Evolutionary conservation across 257 asterid species (phyloP).

Genomic region (Nicotiana sylvestris): DNA sequence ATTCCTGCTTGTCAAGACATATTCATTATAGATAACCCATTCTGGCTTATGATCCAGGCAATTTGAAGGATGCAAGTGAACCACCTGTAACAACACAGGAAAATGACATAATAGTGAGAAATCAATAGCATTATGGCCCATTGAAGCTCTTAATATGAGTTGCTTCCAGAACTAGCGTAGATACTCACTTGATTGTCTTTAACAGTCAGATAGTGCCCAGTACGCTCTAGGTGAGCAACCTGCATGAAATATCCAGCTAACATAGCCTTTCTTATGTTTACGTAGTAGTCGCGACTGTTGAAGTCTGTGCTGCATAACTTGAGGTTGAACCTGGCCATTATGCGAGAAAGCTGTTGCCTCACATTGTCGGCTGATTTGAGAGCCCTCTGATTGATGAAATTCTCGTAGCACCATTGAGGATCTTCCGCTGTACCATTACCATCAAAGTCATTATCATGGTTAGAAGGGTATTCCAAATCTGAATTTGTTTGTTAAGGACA

Average conservation of each 20-base stretch:
- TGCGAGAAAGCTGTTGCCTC: constrained; percentile 88
- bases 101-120: background rate
- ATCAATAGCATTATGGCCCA: background rate
- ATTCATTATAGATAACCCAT: constrained; percentile 93
- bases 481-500: background rate
- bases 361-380: constrained; percentile 94
- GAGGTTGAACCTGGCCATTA: constrained; percentile 84
- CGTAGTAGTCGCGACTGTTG: constrained; percentile 91
- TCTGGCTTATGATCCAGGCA: constrained; percentile 96
- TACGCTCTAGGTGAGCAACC: constrained; percentile 93
- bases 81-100: constrained; percentile 43
- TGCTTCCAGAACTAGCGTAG: background rate
- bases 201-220: constrained; percentile 88
- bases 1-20: constrained; percentile 87
- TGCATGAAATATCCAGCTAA: constrained; percentile 99
- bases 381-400: constrained; percentile 74
- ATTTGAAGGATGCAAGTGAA: constrained; percentile 90
- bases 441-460: constrained; percentile 16
- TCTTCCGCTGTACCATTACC: constrained; percentile 61
- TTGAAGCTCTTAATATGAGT: background rate
- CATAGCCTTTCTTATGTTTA: constrained; percentile 96
- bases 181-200: constrained; percentile 85
- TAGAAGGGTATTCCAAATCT: background rate
- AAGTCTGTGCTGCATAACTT: constrained; percentile 97
- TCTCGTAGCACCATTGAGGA: constrained; percentile 89